Conservation (phyloP, 106 monocot genomes). For the Phalaenopsis equestris region DNA sequence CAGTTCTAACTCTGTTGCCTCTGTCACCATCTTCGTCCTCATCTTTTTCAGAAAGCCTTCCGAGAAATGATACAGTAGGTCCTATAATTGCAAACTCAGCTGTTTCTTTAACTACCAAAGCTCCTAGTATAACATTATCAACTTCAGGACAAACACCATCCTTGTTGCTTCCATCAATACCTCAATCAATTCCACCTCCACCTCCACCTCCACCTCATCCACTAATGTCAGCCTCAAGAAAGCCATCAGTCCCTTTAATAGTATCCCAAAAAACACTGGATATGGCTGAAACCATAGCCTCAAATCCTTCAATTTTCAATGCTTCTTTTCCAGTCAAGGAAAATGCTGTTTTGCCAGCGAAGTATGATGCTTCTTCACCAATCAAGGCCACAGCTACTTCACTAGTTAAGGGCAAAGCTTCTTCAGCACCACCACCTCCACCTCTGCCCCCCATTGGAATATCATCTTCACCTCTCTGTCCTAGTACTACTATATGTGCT, state of each 20-base stretch:
- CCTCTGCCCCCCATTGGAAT: not conserved
- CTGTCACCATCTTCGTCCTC: not conserved
- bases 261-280: not conserved
- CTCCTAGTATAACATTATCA: not conserved
- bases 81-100: not conserved
- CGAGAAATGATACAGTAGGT: not conserved
- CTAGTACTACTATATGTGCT: not conserved
- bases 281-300: not conserved
- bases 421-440: not conserved
- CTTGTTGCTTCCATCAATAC: constrained; percentile 3
- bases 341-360: too few relatives aligned
- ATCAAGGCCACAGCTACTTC: not conserved
- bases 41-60: constrained; percentile 5
- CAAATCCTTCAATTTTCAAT: not conserved
- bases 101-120: not conserved
- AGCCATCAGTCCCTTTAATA: not conserved
- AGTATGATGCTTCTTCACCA: not conserved
- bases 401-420: not conserved
- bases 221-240: not conserved
- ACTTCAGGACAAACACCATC: not conserved
- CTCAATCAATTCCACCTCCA: constrained; percentile 9
- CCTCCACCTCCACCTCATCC: not conserved
- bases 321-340: not conserved
- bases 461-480: not conserved
- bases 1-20: not conserved